A percentile compares a stretch with the other conserved stretches of the same genome.
Evolutionary conservation across 306 rosid genomes (phyloP).

Genomic region (Trifolium fragiferum): DNA sequence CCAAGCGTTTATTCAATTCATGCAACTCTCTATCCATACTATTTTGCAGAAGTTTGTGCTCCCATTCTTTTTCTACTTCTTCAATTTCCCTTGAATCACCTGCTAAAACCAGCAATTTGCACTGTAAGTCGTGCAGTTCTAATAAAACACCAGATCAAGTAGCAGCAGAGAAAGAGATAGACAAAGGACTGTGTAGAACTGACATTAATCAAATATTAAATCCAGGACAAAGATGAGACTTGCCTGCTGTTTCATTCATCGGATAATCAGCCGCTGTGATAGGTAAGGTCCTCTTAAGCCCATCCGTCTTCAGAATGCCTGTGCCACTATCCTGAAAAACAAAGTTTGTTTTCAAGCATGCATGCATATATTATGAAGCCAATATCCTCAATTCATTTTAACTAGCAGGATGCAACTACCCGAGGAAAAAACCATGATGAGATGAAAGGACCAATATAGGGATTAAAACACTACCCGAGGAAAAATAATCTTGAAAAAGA

Average conservation of each 20-base stretch:
- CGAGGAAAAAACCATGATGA: conserved; percentile 6
- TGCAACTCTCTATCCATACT: conserved; percentile 96
- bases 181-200: conserved; percentile 34
- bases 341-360: conserved; percentile 40
- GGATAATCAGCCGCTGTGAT: conserved; percentile 73
- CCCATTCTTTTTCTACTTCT: conserved; percentile 98
- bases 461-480: conserved; percentile 32
- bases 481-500: conserved; percentile 10
- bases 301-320: conserved; percentile 73
- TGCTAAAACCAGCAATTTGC: conserved; percentile 47
- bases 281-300: conserved; percentile 88
- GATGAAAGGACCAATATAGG: conserved; percentile 31
- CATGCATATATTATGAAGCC: conserved; percentile 35
- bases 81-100: conserved; percentile 91
- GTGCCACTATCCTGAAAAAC: conserved; percentile 71
- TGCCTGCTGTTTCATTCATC: conserved; percentile 82
- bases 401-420: conserved; percentile 1
- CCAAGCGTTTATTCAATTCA: conserved; percentile 91
- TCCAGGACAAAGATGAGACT: conserved; percentile 40
- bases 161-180: conserved; percentile 31
- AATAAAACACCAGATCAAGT: conserved; percentile 32
- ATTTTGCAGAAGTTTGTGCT: conserved; percentile 93
- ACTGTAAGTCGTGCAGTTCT: conserved; percentile 37
- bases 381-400: conserved; percentile 35
- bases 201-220: conserved; percentile 22